Conservation (phyloP, 352 stramenopile genomes). For the Phytophthora pisi region DNA sequence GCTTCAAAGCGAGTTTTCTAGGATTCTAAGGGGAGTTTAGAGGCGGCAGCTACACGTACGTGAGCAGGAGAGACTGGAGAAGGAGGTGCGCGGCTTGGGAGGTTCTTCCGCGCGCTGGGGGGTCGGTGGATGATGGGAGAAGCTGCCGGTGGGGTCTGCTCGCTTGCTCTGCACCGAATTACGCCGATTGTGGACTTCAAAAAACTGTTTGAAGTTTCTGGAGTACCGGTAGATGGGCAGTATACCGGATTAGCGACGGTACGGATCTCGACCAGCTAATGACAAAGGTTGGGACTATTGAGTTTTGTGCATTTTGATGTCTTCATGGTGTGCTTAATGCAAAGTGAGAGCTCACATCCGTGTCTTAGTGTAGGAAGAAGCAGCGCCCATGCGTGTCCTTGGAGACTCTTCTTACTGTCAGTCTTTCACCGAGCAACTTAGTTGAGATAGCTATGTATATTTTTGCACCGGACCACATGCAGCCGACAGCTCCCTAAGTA, state of each 20-base stretch:
- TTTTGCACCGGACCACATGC: no score
- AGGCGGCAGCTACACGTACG: not conserved
- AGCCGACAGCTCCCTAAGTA: no score
- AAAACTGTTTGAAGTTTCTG: constrained; percentile 6
- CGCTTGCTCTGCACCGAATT: not conserved
- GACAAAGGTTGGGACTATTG: no score
- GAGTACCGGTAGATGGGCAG: not conserved
- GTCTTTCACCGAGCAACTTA: no score
- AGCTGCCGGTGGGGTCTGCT: constrained; percentile 9
- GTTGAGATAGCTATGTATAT: no score
- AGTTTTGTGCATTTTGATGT: no score
- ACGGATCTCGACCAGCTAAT: no score
- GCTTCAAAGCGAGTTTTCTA: not conserved
- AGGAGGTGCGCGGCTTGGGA: not conserved
- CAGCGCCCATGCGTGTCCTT: no score
- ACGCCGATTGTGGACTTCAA: constrained; percentile 6
- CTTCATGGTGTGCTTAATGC: no score
- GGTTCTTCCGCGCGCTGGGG: not conserved
- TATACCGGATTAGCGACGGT: not conserved
- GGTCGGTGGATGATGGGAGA: constrained; percentile 1
- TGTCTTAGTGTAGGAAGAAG: no score
- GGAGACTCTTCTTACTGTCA: no score
- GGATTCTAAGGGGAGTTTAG: not conserved
- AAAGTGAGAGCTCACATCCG: no score
- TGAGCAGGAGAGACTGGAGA: constrained; percentile 8